phyloP scores from a whole-genome alignment of 148 eudicot genomes.

The Pharnaceum exiguum region DNA sequence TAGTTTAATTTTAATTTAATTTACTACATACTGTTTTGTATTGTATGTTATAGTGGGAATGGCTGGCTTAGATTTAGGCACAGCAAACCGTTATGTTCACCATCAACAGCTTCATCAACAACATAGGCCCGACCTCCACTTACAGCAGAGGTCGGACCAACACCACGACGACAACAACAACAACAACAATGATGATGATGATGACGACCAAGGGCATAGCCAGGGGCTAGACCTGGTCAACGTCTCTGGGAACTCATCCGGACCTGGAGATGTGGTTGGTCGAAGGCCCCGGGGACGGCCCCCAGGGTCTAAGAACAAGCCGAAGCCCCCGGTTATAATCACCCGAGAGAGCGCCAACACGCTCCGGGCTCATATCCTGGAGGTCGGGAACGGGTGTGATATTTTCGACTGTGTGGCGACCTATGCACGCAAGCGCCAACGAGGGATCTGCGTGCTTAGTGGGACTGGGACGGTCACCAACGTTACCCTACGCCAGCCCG shows the following conservation, averaged over 20 bases:
- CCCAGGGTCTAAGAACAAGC: slow-evolving; percentile 65
- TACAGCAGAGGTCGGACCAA: slow-evolving; percentile 27
- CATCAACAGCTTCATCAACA: slow-evolving; percentile 35
- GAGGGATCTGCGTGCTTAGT: slow-evolving; percentile 65
- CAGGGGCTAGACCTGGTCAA: slow-evolving; percentile 27
- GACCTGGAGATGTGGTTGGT: slow-evolving; percentile 32
- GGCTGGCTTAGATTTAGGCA: slow-evolving; percentile 72
- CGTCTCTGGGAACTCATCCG: slow-evolving; percentile 9
- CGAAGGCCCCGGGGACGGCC: slow-evolving; percentile 73
- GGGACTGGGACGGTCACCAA: slow-evolving; percentile 74
- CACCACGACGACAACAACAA: slow-evolving; percentile 15
- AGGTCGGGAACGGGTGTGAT: slow-evolving; percentile 51
- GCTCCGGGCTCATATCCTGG: slow-evolving; percentile 64
- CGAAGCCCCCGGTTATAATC: slow-evolving; percentile 67
- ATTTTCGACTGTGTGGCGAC: slow-evolving; percentile 51
- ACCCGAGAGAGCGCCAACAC: slow-evolving; percentile 72
- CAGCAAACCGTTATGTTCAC: slow-evolving; percentile 46
- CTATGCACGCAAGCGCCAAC: slow-evolving; percentile 58
- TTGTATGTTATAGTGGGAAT: slow-evolving; percentile 38
- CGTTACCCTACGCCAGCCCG: slow-evolving; percentile 64
- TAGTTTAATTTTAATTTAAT: too few relatives aligned
- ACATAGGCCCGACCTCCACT: slow-evolving; percentile 31
- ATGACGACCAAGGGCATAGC: slow-evolving; percentile 7
- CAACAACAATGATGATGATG: slow-evolving; percentile 13
- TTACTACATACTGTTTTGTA: too few relatives aligned